Conservation (phyloP, 2,329 filamentous ascomycete species). For the Fragosphaeria purpurea region DNA sequence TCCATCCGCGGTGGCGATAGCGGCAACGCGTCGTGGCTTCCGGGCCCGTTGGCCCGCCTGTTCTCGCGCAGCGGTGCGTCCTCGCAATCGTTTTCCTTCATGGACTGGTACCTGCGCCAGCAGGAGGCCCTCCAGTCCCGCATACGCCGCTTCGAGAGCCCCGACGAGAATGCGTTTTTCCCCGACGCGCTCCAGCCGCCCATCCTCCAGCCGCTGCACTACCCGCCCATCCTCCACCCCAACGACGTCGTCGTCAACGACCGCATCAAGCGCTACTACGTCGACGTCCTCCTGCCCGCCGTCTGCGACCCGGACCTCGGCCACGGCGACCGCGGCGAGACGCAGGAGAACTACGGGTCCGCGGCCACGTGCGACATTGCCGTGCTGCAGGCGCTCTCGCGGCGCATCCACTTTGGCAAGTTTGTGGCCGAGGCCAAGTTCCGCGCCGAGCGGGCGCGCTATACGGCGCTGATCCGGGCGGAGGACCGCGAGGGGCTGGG, state of each 20-base stretch:
- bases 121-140: slow-evolving; percentile 86
- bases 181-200: slow-evolving; percentile 67
- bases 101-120: slow-evolving; percentile 88
- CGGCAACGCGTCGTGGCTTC: not conserved
- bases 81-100: slow-evolving; percentile 58
- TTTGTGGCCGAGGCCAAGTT: slow-evolving; percentile 98
- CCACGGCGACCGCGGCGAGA: slow-evolving; percentile 71
- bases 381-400: slow-evolving; percentile 79
- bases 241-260: slow-evolving; percentile 89
- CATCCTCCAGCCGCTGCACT: slow-evolving; percentile 78
- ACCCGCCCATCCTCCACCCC: slow-evolving; percentile 76
- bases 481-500: slow-evolving; percentile 74
- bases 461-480: slow-evolving; percentile 71
- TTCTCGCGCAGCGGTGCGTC: not conserved
- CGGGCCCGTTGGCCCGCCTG: not conserved
- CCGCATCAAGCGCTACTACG: slow-evolving; percentile 78
- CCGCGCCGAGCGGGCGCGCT: slow-evolving; percentile 67
- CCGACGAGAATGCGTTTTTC: slow-evolving; percentile 98
- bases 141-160: slow-evolving; percentile 88
- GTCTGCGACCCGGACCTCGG: slow-evolving; percentile 65
- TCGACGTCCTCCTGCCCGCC: slow-evolving; percentile 69
- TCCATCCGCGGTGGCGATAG: slow-evolving; percentile 53
- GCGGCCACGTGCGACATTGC: slow-evolving; percentile 84
- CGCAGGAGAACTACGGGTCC: slow-evolving; percentile 90
- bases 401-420: slow-evolving; percentile 94